A percentile compares a stretch with the other conserved stretches of the same genome.
These are phyloP conservation scores for Serpula lacrymans DNA, from an alignment of 768 basidiomycete genomes.

Conservation along the genomic window DNA sequence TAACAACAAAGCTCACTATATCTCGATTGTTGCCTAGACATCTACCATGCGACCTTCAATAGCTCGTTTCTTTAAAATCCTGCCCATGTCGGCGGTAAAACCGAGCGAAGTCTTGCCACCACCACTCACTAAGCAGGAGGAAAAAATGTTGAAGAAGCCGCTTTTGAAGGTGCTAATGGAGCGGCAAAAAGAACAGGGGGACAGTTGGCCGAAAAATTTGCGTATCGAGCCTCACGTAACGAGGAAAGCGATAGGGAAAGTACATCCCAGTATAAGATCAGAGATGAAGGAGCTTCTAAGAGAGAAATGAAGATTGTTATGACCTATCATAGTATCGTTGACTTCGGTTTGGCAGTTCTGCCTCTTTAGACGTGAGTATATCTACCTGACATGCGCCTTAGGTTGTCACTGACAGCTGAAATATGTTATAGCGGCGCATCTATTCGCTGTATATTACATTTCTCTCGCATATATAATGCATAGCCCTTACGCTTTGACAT, in stretches of 20 bases:
- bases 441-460: no score
- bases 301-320: slow-evolving; percentile 27
- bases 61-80: slow-evolving; percentile 32
- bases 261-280: slow-evolving; percentile 33
- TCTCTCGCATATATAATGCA: no score
- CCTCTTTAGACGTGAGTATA: no score
- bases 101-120: slow-evolving; percentile 20
- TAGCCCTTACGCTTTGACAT: no score
- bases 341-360: no score
- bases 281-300: slow-evolving; percentile 39
- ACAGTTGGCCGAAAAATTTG: slow-evolving; percentile 45
- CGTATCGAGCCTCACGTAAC: slow-evolving; percentile 46
- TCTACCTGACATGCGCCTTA: no score
- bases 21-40: background rate
- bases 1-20: no score
- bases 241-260: slow-evolving; percentile 36
- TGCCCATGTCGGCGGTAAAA: slow-evolving; percentile 32
- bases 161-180: slow-evolving; percentile 42
- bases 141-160: slow-evolving; percentile 25
- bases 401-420: no score
- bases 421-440: no score
- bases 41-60: slow-evolving; percentile 30
- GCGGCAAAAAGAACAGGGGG: slow-evolving; percentile 35
- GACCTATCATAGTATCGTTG: no score
- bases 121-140: slow-evolving; percentile 29